Percentiles rank a stretch among this genome's conserved stretches.
phyloP scores from a whole-genome alignment of 2,329 filamentous ascomycete species.

The Didymellaceae sp. region DNA sequence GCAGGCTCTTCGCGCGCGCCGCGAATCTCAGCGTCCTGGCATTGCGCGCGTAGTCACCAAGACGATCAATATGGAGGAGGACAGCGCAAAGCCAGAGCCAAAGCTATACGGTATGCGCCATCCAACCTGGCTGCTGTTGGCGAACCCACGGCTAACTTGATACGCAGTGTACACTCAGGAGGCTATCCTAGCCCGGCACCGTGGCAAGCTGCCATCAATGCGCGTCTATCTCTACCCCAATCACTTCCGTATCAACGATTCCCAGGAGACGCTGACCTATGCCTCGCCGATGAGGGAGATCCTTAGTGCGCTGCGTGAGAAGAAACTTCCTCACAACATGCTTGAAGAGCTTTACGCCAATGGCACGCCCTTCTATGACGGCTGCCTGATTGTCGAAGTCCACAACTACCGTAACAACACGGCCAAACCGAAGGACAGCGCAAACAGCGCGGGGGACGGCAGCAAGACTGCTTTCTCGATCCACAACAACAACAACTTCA shows the following conservation, averaged over 20 bases:
- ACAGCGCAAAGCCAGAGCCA: constrained; percentile 35
- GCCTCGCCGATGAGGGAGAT: constrained; percentile 87
- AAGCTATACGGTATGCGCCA: constrained; percentile 41
- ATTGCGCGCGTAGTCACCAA: constrained; percentile 38
- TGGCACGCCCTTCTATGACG: constrained; percentile 85
- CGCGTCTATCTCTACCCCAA: constrained; percentile 83
- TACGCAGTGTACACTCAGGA: constrained; percentile 71
- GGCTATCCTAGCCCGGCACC: constrained; percentile 85
- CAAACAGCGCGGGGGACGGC: constrained; percentile 58
- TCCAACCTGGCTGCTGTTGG: background rate
- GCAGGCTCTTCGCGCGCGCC: constrained; percentile 53
- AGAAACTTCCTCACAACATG: constrained; percentile 88
- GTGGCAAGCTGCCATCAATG: constrained; percentile 76
- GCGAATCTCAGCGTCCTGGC: constrained; percentile 52
- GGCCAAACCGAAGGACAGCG: constrained; percentile 62
- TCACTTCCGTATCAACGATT: constrained; percentile 83
- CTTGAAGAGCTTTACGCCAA: constrained; percentile 75
- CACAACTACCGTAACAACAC: constrained; percentile 79
- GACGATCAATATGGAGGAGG: constrained; percentile 38
- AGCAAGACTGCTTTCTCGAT: constrained; percentile 78
- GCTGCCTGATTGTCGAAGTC: constrained; percentile 91
- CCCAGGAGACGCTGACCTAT: constrained; percentile 91
- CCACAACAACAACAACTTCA: constrained; percentile 87
- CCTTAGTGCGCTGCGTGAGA: constrained; percentile 75
- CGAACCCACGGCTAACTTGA: constrained; percentile 16